Percentiles rank a stretch among this genome's conserved stretches.
These are phyloP conservation scores for Cicer bijugum DNA, from an alignment of 306 rosid species.

Conservation along the genomic window DNA sequence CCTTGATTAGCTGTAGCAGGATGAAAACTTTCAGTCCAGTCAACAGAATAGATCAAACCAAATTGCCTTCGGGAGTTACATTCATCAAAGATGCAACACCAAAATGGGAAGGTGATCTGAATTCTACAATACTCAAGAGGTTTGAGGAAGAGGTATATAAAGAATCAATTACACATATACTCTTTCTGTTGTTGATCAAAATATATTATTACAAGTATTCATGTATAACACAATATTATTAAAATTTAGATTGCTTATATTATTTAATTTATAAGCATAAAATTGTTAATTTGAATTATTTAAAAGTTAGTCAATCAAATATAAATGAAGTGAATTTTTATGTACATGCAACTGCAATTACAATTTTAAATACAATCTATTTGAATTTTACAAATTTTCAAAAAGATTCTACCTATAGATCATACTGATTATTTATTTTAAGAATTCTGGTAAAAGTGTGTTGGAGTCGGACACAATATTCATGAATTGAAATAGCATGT, in stretches of 20 bases:
- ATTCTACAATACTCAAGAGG: background rate
- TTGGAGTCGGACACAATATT: background rate
- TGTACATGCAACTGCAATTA: too few species aligned
- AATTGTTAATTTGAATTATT: too few species aligned
- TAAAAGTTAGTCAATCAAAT: too few species aligned
- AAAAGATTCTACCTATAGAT: background rate
- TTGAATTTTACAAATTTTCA: too few species aligned
- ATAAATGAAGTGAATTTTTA: too few species aligned
- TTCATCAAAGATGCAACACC: background rate
- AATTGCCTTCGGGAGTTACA: background rate
- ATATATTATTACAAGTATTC: background rate
- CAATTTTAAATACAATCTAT: too few species aligned
- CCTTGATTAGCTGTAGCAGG: background rate
- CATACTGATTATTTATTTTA: background rate
- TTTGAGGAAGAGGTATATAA: background rate
- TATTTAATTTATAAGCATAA: too few species aligned
- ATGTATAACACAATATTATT: too few species aligned
- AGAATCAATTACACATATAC: background rate
- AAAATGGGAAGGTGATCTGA: background rate
- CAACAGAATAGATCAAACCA: background rate
- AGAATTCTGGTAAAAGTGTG: background rate
- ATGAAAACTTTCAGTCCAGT: conserved; percentile 19
- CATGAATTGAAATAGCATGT: background rate
- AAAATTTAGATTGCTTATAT: too few species aligned
- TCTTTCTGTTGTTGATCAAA: background rate